phyloP scores from a whole-genome alignment of 176 grass and related monocot species.

The Luzula sylvatica region DNA sequence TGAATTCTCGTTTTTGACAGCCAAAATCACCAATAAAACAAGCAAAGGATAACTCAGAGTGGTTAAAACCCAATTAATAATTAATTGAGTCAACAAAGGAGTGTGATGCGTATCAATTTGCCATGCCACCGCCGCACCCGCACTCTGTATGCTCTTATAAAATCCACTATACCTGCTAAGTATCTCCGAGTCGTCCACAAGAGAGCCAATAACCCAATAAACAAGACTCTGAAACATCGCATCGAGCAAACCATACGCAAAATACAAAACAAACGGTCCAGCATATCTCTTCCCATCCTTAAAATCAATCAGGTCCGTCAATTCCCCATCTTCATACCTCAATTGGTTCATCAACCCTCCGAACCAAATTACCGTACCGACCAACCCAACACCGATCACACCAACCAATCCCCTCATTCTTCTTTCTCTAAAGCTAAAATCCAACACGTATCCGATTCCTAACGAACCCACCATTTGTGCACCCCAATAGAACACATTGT shows the following conservation, averaged over 20 bases:
- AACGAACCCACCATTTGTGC: conserved; percentile 84
- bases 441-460: conserved; percentile 57
- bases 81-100: conserved; percentile 31
- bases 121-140: conserved; percentile 78
- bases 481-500: conserved; percentile 96
- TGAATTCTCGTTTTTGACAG: conserved; percentile 48
- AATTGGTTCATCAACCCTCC: conserved; percentile 68
- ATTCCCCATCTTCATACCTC: conserved; percentile 4
- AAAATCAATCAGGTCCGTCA: conserved; percentile 44
- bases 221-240: conserved; percentile 94
- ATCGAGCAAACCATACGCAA: conserved; percentile 77
- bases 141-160: conserved; percentile 91
- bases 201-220: conserved; percentile 81
- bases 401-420: conserved; percentile 42
- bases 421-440: conserved; percentile 62
- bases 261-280: conserved; percentile 70
- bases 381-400: conserved; percentile 24
- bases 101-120: conserved; percentile 40
- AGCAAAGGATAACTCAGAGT: conserved; percentile 84
- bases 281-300: conserved; percentile 31
- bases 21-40: conserved; percentile 42
- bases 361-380: conserved; percentile 78
- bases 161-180: conserved; percentile 95
- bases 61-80: conserved; percentile 65
- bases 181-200: conserved; percentile 58